A percentile compares a stretch with the other conserved stretches of the same genome.
phyloP scores from a whole-genome alignment of 2,329 filamentous ascomycete species.

The Lachnellula subtilissima region DNA sequence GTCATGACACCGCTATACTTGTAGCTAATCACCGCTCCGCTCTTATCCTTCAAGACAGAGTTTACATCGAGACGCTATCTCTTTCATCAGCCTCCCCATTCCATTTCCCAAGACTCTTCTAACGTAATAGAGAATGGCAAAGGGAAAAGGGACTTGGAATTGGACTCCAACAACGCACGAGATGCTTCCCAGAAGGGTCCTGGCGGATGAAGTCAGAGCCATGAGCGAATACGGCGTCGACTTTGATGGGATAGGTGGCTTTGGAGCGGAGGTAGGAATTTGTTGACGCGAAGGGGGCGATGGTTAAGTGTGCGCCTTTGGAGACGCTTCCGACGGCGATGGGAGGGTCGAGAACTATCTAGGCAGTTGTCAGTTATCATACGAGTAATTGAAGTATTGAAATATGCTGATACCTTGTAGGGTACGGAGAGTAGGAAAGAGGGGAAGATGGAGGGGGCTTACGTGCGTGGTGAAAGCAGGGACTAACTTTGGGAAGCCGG shows the following conservation, averaged over 20 bases:
- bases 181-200: conserved; percentile 35
- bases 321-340: conserved; percentile 24
- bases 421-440: neutral
- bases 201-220: conserved; percentile 38
- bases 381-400: neutral
- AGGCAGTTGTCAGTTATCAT: conserved; percentile 12
- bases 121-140: neutral
- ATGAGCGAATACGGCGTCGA: conserved; percentile 36
- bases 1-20: conserved; percentile 38
- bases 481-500: conserved; percentile 30
- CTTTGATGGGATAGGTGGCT: conserved; percentile 32
- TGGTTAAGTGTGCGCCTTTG: conserved; percentile 32
- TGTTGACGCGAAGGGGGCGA: conserved; percentile 27
- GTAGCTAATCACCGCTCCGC: conserved; percentile 34
- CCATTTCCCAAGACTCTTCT: neutral
- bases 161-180: conserved; percentile 5
- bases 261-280: conserved; percentile 35
- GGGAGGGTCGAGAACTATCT: conserved; percentile 35
- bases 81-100: neutral
- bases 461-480: conserved; percentile 37
- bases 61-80: conserved; percentile 35
- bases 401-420: neutral
- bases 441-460: conserved; percentile 8
- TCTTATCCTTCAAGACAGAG: conserved; percentile 34
- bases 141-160: neutral